Conservation (phyloP, 2,329 filamentous ascomycete genomes). For the Trichoderma citrinoviride region DNA sequence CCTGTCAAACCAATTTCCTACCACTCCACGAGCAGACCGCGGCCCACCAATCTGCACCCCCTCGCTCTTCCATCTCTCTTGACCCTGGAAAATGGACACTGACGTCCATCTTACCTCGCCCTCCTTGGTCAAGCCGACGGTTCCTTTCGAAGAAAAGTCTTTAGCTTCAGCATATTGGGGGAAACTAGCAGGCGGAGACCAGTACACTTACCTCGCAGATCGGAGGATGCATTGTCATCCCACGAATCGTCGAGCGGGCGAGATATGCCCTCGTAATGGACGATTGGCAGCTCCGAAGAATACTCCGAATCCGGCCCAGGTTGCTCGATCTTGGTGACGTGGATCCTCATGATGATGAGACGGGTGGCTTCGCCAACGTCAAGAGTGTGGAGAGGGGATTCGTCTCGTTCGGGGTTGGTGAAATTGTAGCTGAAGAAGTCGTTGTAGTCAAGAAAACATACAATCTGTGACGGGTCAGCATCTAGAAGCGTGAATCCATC, state of each 20-base stretch:
- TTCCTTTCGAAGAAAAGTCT: constrained; percentile 44
- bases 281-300: constrained; percentile 58
- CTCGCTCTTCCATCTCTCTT: constrained; percentile 75
- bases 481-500: not conserved
- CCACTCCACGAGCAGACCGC: constrained; percentile 61
- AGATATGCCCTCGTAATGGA: constrained; percentile 64
- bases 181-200: not conserved
- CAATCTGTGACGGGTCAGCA: constrained; percentile 34
- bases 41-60: constrained; percentile 70
- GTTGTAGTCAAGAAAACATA: constrained; percentile 62
- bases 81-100: constrained; percentile 59
- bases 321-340: constrained; percentile 58
- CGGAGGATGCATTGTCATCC: constrained; percentile 68
- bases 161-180: constrained; percentile 25
- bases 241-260: constrained; percentile 60
- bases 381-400: constrained; percentile 52
- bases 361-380: constrained; percentile 65
- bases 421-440: constrained; percentile 75
- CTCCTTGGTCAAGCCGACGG: constrained; percentile 62
- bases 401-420: constrained; percentile 40
- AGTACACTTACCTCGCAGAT: constrained; percentile 55
- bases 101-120: constrained; percentile 75
- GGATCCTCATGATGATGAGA: constrained; percentile 66
- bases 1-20: constrained; percentile 79
- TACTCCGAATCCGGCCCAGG: constrained; percentile 58